Conservation (phyloP, 2,329 filamentous ascomycete genomes). For the Ophiostoma novo-ulmi region DNA sequence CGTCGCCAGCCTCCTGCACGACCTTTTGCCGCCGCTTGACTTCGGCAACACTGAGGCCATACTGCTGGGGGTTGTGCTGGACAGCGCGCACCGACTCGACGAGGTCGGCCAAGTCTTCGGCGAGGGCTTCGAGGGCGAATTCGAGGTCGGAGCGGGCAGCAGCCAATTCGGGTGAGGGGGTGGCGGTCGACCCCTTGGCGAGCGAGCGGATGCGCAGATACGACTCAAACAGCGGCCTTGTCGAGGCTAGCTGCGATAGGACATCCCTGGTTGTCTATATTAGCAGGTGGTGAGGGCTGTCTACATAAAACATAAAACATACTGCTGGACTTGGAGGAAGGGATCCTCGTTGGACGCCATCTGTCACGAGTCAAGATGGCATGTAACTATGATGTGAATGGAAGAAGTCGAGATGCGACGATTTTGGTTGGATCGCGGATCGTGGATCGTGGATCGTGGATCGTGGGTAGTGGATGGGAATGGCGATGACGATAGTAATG, state of each 20-base stretch:
- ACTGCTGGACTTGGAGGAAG: slow-evolving; percentile 69
- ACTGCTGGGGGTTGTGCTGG: slow-evolving; percentile 80
- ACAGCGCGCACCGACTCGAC: slow-evolving; percentile 80
- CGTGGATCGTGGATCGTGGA: too few species aligned
- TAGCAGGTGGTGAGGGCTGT: neutral
- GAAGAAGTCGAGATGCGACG: neutral
- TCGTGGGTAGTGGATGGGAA: too few species aligned
- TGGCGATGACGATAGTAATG: too few species aligned
- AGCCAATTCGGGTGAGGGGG: slow-evolving; percentile 76
- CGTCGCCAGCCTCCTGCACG: slow-evolving; percentile 81
- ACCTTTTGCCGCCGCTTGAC: slow-evolving; percentile 73
- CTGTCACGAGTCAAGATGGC: slow-evolving; percentile 33
- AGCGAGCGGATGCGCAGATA: slow-evolving; percentile 94
- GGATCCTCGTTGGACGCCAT: slow-evolving; percentile 68
- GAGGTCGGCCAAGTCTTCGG: slow-evolving; percentile 83
- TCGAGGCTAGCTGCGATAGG: slow-evolving; percentile 70
- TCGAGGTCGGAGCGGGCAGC: slow-evolving; percentile 68
- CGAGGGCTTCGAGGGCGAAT: slow-evolving; percentile 59
- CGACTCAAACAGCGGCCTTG: slow-evolving; percentile 83
- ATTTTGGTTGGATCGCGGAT: neutral
- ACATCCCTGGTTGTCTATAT: slow-evolving; percentile 62
- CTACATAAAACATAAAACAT: slow-evolving; percentile 24
- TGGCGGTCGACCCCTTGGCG: slow-evolving; percentile 48
- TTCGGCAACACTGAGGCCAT: slow-evolving; percentile 78
- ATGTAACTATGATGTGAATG: neutral